Evolutionary conservation across 768 basidiomycete species (phyloP).

Genomic region (Amanita inopinata): DNA sequence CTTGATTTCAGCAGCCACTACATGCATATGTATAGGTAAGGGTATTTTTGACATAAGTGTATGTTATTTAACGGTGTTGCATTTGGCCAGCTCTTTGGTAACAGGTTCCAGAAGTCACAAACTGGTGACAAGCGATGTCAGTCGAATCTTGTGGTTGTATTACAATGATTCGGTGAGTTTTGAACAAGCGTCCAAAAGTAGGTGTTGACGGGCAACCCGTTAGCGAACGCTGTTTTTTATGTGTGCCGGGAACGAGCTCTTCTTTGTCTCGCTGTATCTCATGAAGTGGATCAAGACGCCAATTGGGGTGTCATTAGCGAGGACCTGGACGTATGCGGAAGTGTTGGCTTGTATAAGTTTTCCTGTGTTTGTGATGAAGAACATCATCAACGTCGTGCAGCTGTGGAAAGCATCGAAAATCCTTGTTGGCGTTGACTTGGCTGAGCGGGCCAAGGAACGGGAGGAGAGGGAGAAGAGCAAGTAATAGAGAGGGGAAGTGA

Average conservation of each 20-base stretch:
- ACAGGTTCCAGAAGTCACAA: constrained; percentile 95
- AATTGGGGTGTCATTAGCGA: constrained; percentile 36
- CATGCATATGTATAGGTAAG: constrained; percentile 99
- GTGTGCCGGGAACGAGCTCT: constrained; percentile 92
- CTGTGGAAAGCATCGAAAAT: constrained; percentile 98
- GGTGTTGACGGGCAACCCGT: constrained; percentile 1
- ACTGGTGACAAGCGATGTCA: constrained; percentile 84
- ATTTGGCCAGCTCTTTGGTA: constrained; percentile 67
- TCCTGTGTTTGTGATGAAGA: constrained; percentile 73
- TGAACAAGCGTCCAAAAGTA: not conserved
- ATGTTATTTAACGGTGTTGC: constrained; percentile 10
- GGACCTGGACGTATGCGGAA: constrained; percentile 65
- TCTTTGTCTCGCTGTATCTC: constrained; percentile 92
- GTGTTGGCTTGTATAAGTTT: constrained; percentile 50
- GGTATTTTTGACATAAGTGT: not conserved
- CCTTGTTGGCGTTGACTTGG: constrained; percentile 86
- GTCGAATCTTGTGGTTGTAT: constrained; percentile 83
- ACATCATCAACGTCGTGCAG: constrained; percentile 91
- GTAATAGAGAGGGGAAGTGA: not conserved
- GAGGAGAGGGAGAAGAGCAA: constrained; percentile 19
- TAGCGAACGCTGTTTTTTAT: constrained; percentile 84
- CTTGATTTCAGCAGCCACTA: constrained; percentile 98
- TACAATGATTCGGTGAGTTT: constrained; percentile 83
- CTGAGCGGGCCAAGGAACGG: constrained; percentile 66
- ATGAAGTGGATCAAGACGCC: constrained; percentile 77